A percentile compares a stretch with the other conserved stretches of the same genome.
Evolutionary conservation across 352 stramenopile species (phyloP).

Genomic region (Phytopythium helicoides): DNA sequence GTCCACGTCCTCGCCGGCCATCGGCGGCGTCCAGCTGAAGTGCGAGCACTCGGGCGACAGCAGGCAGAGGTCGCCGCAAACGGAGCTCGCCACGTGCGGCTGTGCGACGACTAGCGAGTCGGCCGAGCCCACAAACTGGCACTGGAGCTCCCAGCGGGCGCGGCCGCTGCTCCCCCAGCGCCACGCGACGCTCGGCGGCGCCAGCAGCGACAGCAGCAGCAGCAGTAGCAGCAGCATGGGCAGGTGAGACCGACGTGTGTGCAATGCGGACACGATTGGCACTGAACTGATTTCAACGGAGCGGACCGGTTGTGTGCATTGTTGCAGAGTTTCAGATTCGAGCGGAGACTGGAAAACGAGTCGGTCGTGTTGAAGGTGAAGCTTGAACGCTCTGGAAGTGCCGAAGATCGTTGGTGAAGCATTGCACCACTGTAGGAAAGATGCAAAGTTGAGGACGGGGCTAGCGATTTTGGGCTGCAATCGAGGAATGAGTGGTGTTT

Average conservation of each 20-base stretch:
- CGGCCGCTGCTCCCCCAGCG: conserved; percentile 15
- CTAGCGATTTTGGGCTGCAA: too few relatives aligned
- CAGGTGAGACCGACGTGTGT: not conserved
- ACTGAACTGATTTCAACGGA: not conserved
- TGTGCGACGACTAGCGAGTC: conserved; percentile 8
- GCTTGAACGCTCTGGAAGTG: too few relatives aligned
- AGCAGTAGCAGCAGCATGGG: not conserved
- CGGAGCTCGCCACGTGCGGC: conserved; percentile 18
- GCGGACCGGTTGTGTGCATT: too few relatives aligned
- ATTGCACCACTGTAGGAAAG: too few relatives aligned
- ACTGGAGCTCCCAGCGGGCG: conserved; percentile 28
- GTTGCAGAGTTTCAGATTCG: too few relatives aligned
- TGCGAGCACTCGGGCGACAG: conserved; percentile 26
- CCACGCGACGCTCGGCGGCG: conserved; percentile 11
- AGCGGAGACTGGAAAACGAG: too few relatives aligned
- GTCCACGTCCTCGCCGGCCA: not conserved
- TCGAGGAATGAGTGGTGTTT: too few relatives aligned
- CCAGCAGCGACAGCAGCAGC: conserved; percentile 9
- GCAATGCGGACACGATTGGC: not conserved
- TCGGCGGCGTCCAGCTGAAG: conserved; percentile 30
- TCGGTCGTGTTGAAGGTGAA: too few relatives aligned
- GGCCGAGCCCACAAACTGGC: conserved; percentile 25
- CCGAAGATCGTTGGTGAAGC: too few relatives aligned
- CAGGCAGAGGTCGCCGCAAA: conserved; percentile 30
- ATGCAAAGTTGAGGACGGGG: too few relatives aligned